A percentile compares a stretch with the other conserved stretches of the same genome.
phyloP scores from a whole-genome alignment of 139 green algal genomes.

The Pleodorina starrii region DNA sequence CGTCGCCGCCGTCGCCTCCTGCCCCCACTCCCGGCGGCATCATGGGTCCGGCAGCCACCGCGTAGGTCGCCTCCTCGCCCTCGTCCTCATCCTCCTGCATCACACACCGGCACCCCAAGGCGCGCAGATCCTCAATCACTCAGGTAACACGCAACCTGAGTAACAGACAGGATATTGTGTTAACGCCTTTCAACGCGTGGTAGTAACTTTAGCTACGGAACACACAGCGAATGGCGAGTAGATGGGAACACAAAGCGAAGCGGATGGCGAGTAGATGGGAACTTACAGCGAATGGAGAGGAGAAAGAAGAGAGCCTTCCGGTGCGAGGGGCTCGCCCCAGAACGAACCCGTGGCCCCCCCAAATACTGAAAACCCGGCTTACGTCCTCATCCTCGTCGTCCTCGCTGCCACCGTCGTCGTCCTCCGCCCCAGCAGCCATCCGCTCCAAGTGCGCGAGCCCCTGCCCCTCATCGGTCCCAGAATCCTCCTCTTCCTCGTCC shows the following conservation, averaged over 20 bases:
- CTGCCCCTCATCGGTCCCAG: slow-evolving; percentile 11
- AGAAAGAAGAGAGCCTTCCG: too few relatives aligned
- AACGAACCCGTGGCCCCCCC: neutral
- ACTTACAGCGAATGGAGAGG: too few relatives aligned
- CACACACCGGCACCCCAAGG: neutral
- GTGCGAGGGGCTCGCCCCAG: too few relatives aligned
- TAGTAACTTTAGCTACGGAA: too few relatives aligned
- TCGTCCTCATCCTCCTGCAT: slow-evolving; percentile 25
- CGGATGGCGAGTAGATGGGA: too few relatives aligned
- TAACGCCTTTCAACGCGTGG: too few relatives aligned
- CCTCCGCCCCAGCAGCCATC: neutral
- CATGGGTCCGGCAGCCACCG: slow-evolving; percentile 6
- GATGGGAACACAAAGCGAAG: too few relatives aligned
- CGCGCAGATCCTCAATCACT: too few relatives aligned
- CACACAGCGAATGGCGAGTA: too few relatives aligned
- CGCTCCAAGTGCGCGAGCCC: neutral
- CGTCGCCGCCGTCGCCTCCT: neutral
- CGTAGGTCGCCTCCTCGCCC: slow-evolving; percentile 21
- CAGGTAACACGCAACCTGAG: too few relatives aligned
- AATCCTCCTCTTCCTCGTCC: too few relatives aligned
- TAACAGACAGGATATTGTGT: too few relatives aligned
- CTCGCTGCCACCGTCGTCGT: neutral
- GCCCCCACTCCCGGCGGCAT: slow-evolving; percentile 5
- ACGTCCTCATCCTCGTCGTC: slow-evolving; percentile 27
- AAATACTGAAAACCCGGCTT: neutral